These are phyloP conservation scores for Fusarium graminum DNA, from an alignment of 2,329 filamentous ascomycete species.

Conservation along the genomic window DNA sequence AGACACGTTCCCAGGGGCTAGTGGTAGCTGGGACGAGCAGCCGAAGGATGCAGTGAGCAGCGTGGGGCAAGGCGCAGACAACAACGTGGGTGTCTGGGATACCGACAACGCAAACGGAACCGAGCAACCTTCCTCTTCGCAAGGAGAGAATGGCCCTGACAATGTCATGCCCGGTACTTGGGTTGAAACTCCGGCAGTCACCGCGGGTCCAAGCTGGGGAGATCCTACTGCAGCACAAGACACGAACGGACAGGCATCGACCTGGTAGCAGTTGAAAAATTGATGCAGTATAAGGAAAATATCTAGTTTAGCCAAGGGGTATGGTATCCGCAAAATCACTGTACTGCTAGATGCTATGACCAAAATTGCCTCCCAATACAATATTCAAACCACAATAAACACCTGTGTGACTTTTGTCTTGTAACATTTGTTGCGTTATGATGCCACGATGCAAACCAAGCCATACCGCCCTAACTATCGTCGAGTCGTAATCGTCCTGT, in stretches of 20 bases:
- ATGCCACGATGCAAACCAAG: constrained; percentile 23
- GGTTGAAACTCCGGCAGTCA: constrained; percentile 28
- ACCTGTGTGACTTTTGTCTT: constrained; percentile 11
- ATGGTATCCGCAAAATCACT: constrained; percentile 42
- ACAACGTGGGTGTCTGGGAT: constrained; percentile 35
- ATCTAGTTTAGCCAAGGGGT: constrained; percentile 31
- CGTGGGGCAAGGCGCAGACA: constrained; percentile 31
- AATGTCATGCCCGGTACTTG: constrained; percentile 55
- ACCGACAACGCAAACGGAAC: constrained; percentile 6
- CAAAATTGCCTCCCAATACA: constrained; percentile 20
- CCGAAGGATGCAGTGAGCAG: constrained; percentile 21
- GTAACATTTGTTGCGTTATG: constrained; percentile 14
- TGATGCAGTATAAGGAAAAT: constrained; percentile 13
- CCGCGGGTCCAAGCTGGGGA: constrained; percentile 45
- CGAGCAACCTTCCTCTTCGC: constrained; percentile 1
- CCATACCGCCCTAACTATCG: constrained; percentile 22
- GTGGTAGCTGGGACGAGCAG: constrained; percentile 11
- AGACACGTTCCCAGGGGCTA: constrained; percentile 32
- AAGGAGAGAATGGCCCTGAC: constrained; percentile 20
- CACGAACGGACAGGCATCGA: constrained; percentile 46
- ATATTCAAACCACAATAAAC: constrained; percentile 20
- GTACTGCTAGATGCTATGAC: constrained; percentile 31
- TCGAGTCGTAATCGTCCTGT: constrained; percentile 29
- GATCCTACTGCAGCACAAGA: constrained; percentile 51
- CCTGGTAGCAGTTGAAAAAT: constrained; percentile 32